phyloP scores from a whole-genome alignment of 2,329 filamentous ascomycete genomes.

The Fusarium nodosum region DNA sequence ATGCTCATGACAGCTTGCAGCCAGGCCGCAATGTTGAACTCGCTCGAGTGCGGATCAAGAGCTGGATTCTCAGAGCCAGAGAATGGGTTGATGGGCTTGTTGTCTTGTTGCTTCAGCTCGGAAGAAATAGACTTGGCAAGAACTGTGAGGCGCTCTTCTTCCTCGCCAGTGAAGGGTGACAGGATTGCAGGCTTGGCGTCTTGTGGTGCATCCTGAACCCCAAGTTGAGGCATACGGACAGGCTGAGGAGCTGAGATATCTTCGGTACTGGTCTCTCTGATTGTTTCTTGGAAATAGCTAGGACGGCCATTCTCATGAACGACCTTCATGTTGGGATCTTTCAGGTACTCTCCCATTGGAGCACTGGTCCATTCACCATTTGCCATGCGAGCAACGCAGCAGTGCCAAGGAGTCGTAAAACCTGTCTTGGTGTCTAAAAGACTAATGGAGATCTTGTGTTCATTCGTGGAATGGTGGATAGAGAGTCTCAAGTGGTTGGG shows the following conservation, averaged over 20 bases:
- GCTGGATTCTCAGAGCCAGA: rapidly evolving
- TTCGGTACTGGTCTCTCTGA: rapidly evolving
- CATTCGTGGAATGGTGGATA: conserved; percentile 50
- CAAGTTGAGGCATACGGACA: rapidly evolving
- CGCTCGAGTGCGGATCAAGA: background rate
- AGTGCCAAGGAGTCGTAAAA: conserved; percentile 54
- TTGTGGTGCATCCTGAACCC: rapidly evolving
- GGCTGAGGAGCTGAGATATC: too few species aligned
- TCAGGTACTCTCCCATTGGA: conserved; percentile 21
- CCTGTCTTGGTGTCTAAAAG: conserved; percentile 50
- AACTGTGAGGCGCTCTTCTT: background rate
- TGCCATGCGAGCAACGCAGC: conserved; percentile 22
- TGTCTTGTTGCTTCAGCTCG: background rate
- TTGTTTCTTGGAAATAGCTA: background rate
- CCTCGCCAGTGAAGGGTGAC: background rate
- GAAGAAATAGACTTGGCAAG: background rate
- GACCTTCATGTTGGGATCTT: conserved; percentile 10
- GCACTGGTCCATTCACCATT: conserved; percentile 15
- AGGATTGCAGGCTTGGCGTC: background rate
- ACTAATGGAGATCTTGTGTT: conserved; percentile 50
- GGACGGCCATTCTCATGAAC: conserved; percentile 10
- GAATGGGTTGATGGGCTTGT: background rate
- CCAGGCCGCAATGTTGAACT: background rate
- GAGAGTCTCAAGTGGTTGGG: conserved; percentile 50
- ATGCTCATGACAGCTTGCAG: background rate